Evolutionary conservation across 1,284 basidiomycete species (phyloP).

Genomic region (Gymnopus androsaceus): DNA sequence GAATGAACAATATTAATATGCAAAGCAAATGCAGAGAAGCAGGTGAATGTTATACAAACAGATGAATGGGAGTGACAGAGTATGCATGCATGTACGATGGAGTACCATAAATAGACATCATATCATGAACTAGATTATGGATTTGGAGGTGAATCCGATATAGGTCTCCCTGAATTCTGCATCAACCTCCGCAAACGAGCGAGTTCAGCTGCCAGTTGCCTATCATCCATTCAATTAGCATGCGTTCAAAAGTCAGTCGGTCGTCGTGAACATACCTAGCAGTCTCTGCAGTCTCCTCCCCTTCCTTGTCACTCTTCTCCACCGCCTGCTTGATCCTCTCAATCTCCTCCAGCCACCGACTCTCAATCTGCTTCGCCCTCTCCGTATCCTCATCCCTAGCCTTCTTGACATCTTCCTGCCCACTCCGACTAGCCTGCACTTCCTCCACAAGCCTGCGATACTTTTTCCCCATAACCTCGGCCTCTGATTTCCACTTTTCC

Average conservation of each 20-base stretch:
- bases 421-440: slow-evolving; percentile 50
- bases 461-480: slow-evolving; percentile 64
- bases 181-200: slow-evolving; percentile 69
- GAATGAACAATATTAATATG: too few relatives aligned
- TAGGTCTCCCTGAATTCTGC: slow-evolving; percentile 38
- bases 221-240: slow-evolving; percentile 29
- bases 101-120: background rate
- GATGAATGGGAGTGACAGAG: too few relatives aligned
- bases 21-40: background rate
- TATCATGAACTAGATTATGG: background rate
- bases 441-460: slow-evolving; percentile 63
- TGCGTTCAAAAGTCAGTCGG: background rate
- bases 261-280: slow-evolving; percentile 52
- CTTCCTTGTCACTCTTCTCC: slow-evolving; percentile 54
- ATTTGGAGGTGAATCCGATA: background rate
- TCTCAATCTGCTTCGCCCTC: slow-evolving; percentile 36
- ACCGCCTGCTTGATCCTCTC: slow-evolving; percentile 47
- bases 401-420: slow-evolving; percentile 35
- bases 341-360: slow-evolving; percentile 46
- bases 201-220: slow-evolving; percentile 60
- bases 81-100: background rate
- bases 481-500: slow-evolving; percentile 63
- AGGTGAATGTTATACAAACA: background rate
- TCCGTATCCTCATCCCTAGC: slow-evolving; percentile 52
- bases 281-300: slow-evolving; percentile 56